These are phyloP conservation scores for Leccinum fuscescens DNA, from an alignment of 1,284 basidiomycete genomes.

Conservation along the genomic window DNA sequence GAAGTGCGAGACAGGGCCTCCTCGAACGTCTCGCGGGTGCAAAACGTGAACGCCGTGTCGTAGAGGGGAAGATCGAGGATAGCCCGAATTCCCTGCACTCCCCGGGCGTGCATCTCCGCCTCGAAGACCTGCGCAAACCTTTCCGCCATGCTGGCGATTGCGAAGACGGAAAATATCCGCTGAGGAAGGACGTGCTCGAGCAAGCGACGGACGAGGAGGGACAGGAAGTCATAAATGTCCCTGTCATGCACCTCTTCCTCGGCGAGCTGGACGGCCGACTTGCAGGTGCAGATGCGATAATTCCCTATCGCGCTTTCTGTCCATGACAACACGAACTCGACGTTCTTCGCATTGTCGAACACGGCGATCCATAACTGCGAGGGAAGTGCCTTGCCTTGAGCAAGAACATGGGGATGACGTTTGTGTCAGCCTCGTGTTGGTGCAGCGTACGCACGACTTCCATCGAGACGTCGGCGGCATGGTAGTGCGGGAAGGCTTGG, in stretches of 20 bases:
- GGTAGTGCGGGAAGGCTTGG: conserved; percentile 1
- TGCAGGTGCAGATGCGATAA: conserved; percentile 57
- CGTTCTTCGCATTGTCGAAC: conserved; percentile 23
- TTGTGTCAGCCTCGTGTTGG: conserved; percentile 44
- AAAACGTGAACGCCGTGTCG: conserved; percentile 56
- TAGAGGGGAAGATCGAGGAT: conserved; percentile 50
- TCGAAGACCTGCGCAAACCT: conserved; percentile 46
- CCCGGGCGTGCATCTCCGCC: conserved; percentile 40
- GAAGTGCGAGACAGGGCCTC: conserved; percentile 23
- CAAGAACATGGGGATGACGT: conserved; percentile 54
- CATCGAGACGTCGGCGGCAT: conserved; percentile 28
- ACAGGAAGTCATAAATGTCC: conserved; percentile 37
- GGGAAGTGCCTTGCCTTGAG: conserved; percentile 15
- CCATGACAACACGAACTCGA: conserved; percentile 59
- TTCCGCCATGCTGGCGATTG: conserved; percentile 45
- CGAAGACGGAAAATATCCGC: conserved; percentile 71
- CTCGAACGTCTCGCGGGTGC: conserved; percentile 44
- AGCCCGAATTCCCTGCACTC: conserved; percentile 26
- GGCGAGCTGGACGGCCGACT: conserved; percentile 33
- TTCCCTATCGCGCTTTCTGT: conserved; percentile 50
- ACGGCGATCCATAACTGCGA: conserved; percentile 52
- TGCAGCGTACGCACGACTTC: conserved; percentile 41
- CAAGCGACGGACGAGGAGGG: conserved; percentile 35
- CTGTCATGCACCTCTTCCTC: conserved; percentile 16
- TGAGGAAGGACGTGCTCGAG: conserved; percentile 26